Conservation (phyloP, 495 filamentous ascomycete genomes). For the Trichoderma virens region DNA sequence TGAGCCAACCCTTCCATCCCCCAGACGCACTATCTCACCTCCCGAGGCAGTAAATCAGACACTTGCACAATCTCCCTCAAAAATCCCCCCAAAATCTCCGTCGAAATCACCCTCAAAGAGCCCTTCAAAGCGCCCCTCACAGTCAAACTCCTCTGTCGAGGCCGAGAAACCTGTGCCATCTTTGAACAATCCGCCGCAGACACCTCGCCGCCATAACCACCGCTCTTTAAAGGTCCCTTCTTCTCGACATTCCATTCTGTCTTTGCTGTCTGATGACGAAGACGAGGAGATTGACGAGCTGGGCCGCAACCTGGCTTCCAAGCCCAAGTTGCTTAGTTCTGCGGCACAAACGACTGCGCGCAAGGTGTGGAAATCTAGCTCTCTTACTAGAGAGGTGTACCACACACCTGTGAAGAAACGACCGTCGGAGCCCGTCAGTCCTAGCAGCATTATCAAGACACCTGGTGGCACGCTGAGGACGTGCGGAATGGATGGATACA, state of each 20-base stretch:
- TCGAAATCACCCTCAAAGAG: neutral
- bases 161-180: neutral
- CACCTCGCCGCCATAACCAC: neutral
- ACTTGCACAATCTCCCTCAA: neutral
- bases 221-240: neutral
- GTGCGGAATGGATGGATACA: constrained; percentile 41
- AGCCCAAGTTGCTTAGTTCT: neutral
- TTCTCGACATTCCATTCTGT: constrained; percentile 9
- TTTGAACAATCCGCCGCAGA: neutral
- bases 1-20: neutral
- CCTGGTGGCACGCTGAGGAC: constrained; percentile 34
- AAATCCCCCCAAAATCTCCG: neutral
- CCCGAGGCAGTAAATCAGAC: neutral
- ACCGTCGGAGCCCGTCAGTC: neutral
- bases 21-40: neutral
- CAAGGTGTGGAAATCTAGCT: constrained; percentile 5
- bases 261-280: constrained; percentile 7
- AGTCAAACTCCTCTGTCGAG: neutral
- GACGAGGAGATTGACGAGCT: constrained; percentile 12
- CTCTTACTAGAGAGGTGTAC: neutral
- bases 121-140: neutral
- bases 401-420: constrained; percentile 10
- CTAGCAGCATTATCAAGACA: constrained; percentile 23
- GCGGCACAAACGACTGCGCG: neutral
- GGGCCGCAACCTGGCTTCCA: neutral